Conservation (phyloP, 345 rosid genomes). For the Hypericum perforatum region DNA sequence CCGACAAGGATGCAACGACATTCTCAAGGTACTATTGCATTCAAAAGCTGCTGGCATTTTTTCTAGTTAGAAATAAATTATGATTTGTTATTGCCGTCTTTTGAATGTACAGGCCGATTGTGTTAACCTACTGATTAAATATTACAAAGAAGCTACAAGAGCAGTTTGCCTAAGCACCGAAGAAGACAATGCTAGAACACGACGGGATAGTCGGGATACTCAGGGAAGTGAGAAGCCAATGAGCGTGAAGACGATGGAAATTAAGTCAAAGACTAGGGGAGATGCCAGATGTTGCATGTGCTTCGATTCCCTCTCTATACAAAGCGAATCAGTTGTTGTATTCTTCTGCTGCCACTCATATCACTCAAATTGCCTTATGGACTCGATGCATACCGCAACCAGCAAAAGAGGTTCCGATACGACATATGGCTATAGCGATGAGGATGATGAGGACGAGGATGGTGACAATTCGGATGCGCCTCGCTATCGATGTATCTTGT, state of each 20-base stretch:
- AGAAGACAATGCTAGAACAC: slow-evolving; percentile 50
- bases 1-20: slow-evolving; percentile 93
- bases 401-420: slow-evolving; percentile 28
- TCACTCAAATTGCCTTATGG: slow-evolving; percentile 74
- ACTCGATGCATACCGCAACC: slow-evolving; percentile 49
- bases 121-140: slow-evolving; percentile 81
- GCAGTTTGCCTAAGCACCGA: slow-evolving; percentile 62
- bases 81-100: slow-evolving; percentile 10
- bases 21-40: slow-evolving; percentile 69
- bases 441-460: slow-evolving; percentile 35
- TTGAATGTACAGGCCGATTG: slow-evolving; percentile 63
- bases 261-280: slow-evolving; percentile 82
- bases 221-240: slow-evolving; percentile 36
- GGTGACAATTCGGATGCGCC: slow-evolving; percentile 36
- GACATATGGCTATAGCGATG: slow-evolving; percentile 30
- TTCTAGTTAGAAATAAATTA: neutral
- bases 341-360: slow-evolving; percentile 98
- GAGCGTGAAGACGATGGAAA: slow-evolving; percentile 46
- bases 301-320: slow-evolving; percentile 79
- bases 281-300: slow-evolving; percentile 92
- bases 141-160: slow-evolving; percentile 74
- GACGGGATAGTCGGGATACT: slow-evolving; percentile 40
- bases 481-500: slow-evolving; percentile 75
- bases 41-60: slow-evolving; percentile 1
- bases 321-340: slow-evolving; percentile 54